Evolutionary conservation across 1,139 yeast species (phyloP), one percentile per base, ranked within the genome.

Genomic region (Yarrowia galli): DNA sequence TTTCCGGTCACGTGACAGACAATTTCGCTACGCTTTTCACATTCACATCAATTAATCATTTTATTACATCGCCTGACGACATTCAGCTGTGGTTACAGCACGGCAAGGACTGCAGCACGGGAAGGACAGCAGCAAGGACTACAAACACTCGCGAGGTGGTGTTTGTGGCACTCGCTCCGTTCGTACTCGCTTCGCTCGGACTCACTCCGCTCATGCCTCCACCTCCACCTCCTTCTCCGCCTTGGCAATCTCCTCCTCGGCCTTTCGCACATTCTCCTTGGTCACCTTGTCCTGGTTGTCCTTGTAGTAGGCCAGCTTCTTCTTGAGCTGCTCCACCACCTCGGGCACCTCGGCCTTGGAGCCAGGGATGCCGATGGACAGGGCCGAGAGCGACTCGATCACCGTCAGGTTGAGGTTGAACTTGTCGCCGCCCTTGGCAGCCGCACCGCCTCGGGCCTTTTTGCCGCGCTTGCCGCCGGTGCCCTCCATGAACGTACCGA

Each of bases 221-320:
- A 68, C 58, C 38, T 46, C 68, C 3, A 43, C 58, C 51, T 69
- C 68, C 63, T 71, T 73, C 68, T 74, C 75, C 61, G 91, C 81
- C 76, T 88, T 84, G 72, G 89, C 89, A 73, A 91, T 85, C 78
- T 87, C 87, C 69, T 88, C 89, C 81, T 91, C 87, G 69, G 95
- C 97, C 72, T 84, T 84, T 70, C 85, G 91, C 73, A 89, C 83
- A 78, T 90, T 89, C 78, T 85, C 85, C 78, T 87, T 85, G 70
- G 98, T 92, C 76, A 89, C 92, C 71, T 87, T 91, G 70, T 88
- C 93, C 82, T 92, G 97, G 79, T 88, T 88, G 67, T 84, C 84
- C 79, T 85, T 83, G 80, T 86, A 90, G 72, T 87, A 88, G 68
- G 81, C 82, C 77, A 91, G 85, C 79, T 96, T 92, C 75, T 84